A percentile compares a stretch with the other conserved stretches of the same genome.
Conservation (phyloP, 352 stramenopile genomes). For the Phytophthora pinifolia region DNA sequence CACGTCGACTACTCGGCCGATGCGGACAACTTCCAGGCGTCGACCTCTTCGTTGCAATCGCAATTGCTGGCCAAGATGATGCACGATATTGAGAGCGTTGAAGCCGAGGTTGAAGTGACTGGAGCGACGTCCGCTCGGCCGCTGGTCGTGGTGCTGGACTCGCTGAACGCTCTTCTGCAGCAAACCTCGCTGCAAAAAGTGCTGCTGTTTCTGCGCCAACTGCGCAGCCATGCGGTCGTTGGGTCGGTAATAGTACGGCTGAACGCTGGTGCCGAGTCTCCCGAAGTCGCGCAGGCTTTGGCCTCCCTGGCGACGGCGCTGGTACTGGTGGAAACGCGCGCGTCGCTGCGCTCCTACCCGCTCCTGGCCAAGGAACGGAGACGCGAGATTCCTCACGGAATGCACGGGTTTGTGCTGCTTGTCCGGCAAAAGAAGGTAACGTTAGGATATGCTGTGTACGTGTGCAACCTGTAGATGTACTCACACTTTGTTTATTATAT, state of each 20-base stretch:
- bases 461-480: too few relatives aligned
- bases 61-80: constrained; percentile 34
- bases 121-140: constrained; percentile 30
- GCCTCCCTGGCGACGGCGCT: constrained; percentile 46
- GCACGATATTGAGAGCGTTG: constrained; percentile 26
- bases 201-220: constrained; percentile 39
- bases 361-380: constrained; percentile 60
- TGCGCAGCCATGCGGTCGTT: constrained; percentile 33
- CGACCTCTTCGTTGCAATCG: background rate
- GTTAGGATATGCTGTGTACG: too few relatives aligned
- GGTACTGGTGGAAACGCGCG: constrained; percentile 54
- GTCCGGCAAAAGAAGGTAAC: constrained; percentile 68
- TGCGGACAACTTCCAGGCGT: constrained; percentile 24
- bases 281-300: constrained; percentile 28
- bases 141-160: constrained; percentile 63
- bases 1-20: constrained; percentile 47
- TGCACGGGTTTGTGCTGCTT: constrained; percentile 61
- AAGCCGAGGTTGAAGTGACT: constrained; percentile 10
- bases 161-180: constrained; percentile 62
- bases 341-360: constrained; percentile 55
- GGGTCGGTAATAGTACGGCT: constrained; percentile 51
- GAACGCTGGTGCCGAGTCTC: constrained; percentile 37
- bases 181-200: constrained; percentile 44
- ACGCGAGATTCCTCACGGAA: constrained; percentile 56
- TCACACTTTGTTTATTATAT: background rate